Conservation (phyloP, 495 filamentous ascomycete genomes). For the Articulospora tetracladia region DNA sequence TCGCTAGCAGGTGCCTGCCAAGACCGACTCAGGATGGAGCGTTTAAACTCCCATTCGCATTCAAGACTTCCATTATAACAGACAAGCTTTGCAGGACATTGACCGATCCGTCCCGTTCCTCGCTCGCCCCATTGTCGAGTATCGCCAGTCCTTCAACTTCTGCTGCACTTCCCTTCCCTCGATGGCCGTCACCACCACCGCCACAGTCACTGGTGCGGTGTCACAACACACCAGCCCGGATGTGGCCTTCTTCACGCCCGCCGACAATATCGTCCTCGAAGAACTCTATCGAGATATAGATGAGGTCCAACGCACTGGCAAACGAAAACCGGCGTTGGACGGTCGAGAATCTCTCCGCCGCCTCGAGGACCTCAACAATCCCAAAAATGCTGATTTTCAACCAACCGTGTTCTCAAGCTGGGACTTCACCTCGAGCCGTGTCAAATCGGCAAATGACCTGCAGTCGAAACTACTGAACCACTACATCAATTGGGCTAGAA, state of each 20-base stretch:
- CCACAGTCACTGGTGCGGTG: neutral
- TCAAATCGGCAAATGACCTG: neutral
- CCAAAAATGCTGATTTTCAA: neutral
- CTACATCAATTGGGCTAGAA: constrained; percentile 21
- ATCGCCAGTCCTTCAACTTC: no score
- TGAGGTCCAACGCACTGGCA: neutral
- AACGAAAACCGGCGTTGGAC: neutral
- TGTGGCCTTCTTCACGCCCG: neutral
- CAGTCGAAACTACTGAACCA: neutral
- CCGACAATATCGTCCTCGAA: neutral
- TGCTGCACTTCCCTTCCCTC: neutral
- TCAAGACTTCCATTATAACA: no score
- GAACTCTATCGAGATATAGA: neutral
- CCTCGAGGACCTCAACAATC: neutral
- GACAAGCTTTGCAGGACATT: neutral
- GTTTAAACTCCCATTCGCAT: no score
- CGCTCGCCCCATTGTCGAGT: no score
- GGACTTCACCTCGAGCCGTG: neutral
- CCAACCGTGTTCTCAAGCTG: neutral
- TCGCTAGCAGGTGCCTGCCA: no score
- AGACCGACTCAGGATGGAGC: no score
- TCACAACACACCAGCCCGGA: neutral
- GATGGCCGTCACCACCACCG: neutral
- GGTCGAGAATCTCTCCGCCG: neutral
- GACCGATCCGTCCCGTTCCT: no score